Conservation (phyloP, 1,284 basidiomycete genomes). For the Acaromyces ingoldii region DNA sequence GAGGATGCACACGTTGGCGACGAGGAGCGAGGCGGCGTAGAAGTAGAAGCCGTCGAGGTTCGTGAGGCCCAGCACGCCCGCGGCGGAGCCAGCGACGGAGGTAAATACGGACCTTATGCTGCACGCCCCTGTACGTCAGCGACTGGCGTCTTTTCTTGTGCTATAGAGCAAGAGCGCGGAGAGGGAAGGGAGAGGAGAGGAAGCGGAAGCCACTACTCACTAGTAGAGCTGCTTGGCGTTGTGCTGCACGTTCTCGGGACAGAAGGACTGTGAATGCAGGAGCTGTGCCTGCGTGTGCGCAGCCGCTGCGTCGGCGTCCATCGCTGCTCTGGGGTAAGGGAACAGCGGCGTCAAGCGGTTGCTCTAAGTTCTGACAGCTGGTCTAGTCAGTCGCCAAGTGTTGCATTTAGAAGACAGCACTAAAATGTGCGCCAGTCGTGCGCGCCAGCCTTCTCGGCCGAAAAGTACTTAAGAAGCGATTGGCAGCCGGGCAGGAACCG, state of each 20-base stretch:
- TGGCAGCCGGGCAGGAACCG: too few species aligned
- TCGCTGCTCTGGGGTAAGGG: not conserved
- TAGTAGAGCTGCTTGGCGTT: conserved; percentile 42
- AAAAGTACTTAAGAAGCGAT: too few species aligned
- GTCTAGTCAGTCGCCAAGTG: too few species aligned
- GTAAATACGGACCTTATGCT: conserved; percentile 42
- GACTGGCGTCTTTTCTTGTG: not conserved
- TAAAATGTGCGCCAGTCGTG: too few species aligned
- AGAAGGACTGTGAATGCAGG: conserved; percentile 31
- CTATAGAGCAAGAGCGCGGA: not conserved
- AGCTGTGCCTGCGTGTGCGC: conserved; percentile 8
- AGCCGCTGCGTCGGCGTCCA: not conserved
- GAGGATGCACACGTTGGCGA: conserved; percentile 33
- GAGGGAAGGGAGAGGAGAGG: not conserved
- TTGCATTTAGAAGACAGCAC: too few species aligned
- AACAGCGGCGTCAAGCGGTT: too few species aligned
- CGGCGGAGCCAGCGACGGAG: conserved; percentile 36
- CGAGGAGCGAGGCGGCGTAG: conserved; percentile 31
- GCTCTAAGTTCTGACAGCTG: too few species aligned
- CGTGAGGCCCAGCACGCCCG: conserved; percentile 44
- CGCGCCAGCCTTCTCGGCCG: too few species aligned
- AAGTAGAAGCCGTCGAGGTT: conserved; percentile 44
- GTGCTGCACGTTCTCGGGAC: conserved; percentile 35
- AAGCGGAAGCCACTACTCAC: conserved; percentile 17
- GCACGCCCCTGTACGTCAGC: not conserved